A percentile compares a stretch with the other conserved stretches of the same genome.
phyloP scores from a whole-genome alignment of 2,329 filamentous ascomycete genomes.

The Allantophomopsis lycopodina region DNA sequence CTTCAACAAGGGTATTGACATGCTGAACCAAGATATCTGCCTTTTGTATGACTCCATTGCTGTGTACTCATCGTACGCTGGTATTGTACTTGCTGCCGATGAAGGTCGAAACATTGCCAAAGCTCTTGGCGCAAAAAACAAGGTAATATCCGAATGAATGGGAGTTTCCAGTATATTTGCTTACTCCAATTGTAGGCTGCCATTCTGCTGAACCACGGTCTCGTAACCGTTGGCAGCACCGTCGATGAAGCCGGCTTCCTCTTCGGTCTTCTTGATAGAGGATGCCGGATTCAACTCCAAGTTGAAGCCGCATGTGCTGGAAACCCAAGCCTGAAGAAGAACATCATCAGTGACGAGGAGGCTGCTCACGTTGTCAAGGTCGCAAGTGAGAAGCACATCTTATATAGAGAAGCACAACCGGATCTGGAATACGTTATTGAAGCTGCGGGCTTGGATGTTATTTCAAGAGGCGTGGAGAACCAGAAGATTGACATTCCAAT shows the following conservation, averaged over 20 bases:
- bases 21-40: slow-evolving; percentile 56
- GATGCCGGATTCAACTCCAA: slow-evolving; percentile 52
- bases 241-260: slow-evolving; percentile 65
- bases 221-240: slow-evolving; percentile 56
- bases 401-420: slow-evolving; percentile 31
- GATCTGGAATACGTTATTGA: slow-evolving; percentile 32
- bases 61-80: slow-evolving; percentile 51
- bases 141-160: slow-evolving; percentile 21
- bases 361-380: slow-evolving; percentile 37
- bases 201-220: slow-evolving; percentile 58
- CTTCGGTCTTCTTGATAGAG: slow-evolving; percentile 54
- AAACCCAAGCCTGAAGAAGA: slow-evolving; percentile 29
- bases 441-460: slow-evolving; percentile 19
- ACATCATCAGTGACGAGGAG: slow-evolving; percentile 38
- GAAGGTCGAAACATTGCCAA: slow-evolving; percentile 52
- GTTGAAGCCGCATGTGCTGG: slow-evolving; percentile 52
- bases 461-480: slow-evolving; percentile 16
- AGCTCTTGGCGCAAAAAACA: slow-evolving; percentile 43
- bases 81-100: slow-evolving; percentile 45
- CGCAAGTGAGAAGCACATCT: slow-evolving; percentile 29
- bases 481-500: too few relatives aligned
- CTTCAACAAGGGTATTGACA: slow-evolving; percentile 52
- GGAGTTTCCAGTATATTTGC: too few relatives aligned
- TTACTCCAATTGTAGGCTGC: slow-evolving; percentile 14
- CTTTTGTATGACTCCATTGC: slow-evolving; percentile 51